Base-by-base conservation (phyloP, 495 filamentous ascomycete species). In the Penicillium lagena region DNA sequence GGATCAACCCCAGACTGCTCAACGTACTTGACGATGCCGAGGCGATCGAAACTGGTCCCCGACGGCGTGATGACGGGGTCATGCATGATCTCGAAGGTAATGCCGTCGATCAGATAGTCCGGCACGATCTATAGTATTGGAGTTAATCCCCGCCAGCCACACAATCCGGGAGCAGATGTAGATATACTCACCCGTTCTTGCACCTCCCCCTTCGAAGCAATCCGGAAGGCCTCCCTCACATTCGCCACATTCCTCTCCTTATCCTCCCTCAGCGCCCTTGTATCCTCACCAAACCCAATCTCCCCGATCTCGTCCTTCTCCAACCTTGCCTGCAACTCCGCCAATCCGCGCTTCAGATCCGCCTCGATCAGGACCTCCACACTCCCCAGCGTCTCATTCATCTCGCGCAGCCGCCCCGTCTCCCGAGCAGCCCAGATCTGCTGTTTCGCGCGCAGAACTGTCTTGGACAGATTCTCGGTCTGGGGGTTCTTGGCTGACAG, bases 51-150 rank as follows among this genome's bases (percentile, higher is more conserved):
- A 0, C 85, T 90, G 42, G 84, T 83, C 28, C 93, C 93, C 7
- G 82, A 87, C 50, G 85, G 90, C 0, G 91, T 96, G 12, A 90
- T 73, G 10, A 93, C 87, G 4, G 88, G 93, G 65, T 98, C 93
- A 52, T 91, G 77, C 90, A 98, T 96, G 47, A 96, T 77, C 32
- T 79, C 76, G 52, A 96, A 96, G 1, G 85, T 89, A 40, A 98
- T 97, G 15, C 82, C 84, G 57, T 97, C 93, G 35, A 98, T 75
- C 0, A 87, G 71, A 71, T 89, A 88, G 49, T 95, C 91, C 0
- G 93, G 90, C 2, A 95, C 86, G 50, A 84, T 68, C 75, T 79
- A 35, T 7, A 35, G 12, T 7, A 34, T 9, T 43, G 43, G 27
- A 56, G 43, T 49, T 22, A 22, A 4, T 22, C 6, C 22, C 22